Evolutionary conservation across 1,139 yeast species (phyloP).

Genomic region (Debaryomyces fabryi): DNA sequence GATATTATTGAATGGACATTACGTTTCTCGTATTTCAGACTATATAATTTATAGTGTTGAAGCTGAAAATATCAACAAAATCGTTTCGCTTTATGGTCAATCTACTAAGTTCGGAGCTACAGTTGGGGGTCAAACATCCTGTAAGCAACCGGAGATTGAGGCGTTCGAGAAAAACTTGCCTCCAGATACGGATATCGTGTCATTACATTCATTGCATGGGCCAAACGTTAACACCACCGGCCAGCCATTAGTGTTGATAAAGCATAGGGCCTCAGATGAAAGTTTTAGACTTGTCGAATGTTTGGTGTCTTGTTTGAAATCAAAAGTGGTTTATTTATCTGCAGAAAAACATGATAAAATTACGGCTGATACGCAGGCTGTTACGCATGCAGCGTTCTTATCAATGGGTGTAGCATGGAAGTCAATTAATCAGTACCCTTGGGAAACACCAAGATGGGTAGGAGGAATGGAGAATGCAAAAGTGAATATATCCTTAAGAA

Average conservation of each 20-base stretch:
- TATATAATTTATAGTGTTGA: conserved; percentile 88
- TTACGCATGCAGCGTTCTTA: conserved; percentile 94
- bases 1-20: conserved; percentile 74
- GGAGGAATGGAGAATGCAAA: conserved; percentile 97
- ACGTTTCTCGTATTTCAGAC: conserved; percentile 78
- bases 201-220: conserved; percentile 93
- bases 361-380: conserved; percentile 98
- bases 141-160: conserved; percentile 85
- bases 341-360: conserved; percentile 90
- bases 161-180: conserved; percentile 84
- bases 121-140: conserved; percentile 98
- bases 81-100: conserved; percentile 79
- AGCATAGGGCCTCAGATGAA: conserved; percentile 66
- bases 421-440: conserved; percentile 79
- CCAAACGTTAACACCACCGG: conserved; percentile 88
- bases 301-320: conserved; percentile 70
- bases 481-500: conserved; percentile 86
- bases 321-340: conserved; percentile 75
- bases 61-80: conserved; percentile 74
- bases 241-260: conserved; percentile 86
- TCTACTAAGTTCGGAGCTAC: conserved; percentile 84
- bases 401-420: conserved; percentile 99
- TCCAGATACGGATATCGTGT: conserved; percentile 74
- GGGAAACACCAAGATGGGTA: conserved; percentile 85
- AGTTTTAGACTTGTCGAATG: conserved; percentile 62